Evolutionary conservation across 140 eudicot genomes (phyloP), one percentile per base, ranked within the genome.

Genomic region (Stevia rebaudiana): DNA sequence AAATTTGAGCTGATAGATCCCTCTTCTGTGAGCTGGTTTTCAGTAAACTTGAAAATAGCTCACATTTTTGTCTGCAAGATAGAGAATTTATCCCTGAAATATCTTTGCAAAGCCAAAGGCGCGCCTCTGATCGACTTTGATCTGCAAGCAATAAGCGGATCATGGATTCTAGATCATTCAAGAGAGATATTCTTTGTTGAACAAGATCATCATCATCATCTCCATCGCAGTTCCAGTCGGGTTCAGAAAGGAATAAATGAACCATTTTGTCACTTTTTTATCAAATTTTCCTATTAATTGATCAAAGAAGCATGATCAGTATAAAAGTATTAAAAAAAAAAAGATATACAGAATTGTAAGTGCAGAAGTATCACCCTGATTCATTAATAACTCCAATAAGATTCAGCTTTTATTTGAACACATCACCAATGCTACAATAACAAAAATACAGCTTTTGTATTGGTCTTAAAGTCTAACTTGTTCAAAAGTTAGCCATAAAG

Each of bases 81-180:
- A 92, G 68, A 15, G 86, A 78, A 23, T 35, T 73, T 24, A 92
- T 77, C 75, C 79, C 60, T 13, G 97, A 79, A 60, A 92, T 69
- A 64, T 87, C 75, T 56, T 83, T 90, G 72, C 95, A 88, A 61
- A 92, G 95, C 99, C 99, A 92, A 61, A 92, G 80, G 6, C 99
- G 91, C 49, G 89, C 86, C 78, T 92, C 99, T 6, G 96, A 83
- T 70, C 96, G 87, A 63, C 90, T 85, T 62, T 74, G 86, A 22
- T 82, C 64, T 33, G 88, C 71, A 52, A 88, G 56, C 61, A 92
- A 30, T 24, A 74, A 51, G 78, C 77, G 78, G 61, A 92, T 17
- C 40, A 65, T 40, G 12, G 77, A 68, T 67, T 88, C 97, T 65
- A 92, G 61, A 63, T 92, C 83, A 66, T 51, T 71, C 66, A 87